Base-by-base conservation (phyloP, 371 early-diverging fungal species). In the Mortierella sp. region DNA sequence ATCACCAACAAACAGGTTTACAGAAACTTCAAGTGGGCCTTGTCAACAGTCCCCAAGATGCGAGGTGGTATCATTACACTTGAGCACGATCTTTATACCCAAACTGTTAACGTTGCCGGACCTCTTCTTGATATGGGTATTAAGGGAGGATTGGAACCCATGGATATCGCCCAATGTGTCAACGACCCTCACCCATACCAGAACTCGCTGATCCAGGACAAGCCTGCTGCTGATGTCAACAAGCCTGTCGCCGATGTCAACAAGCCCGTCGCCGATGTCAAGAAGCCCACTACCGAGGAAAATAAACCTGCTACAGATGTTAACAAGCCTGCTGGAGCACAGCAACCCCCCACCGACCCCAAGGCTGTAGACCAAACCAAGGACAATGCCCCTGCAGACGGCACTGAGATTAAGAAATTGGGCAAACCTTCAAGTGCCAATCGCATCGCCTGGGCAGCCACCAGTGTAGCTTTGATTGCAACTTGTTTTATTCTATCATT, bases 31-130 rank as follows among this genome's bases (percentile, higher is more conserved):
- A 76, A 71, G 34, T 76, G 77, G 77, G 77, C 72, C 23, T 55
- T 76, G 32, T 77, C 77, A 31, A 72, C 68, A 0, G 34, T 72
- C 1, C 72, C 77, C 28, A 68, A 72, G 57, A 47, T 71, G 42
- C 64, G 68, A 62, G 64, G 57, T 10, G 83, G 83, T 45, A 62
- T 72, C 66, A 81, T 84, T 54, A 77, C 84, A 1, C 69, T 84
- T 29, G 79, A 84, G 56, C 82, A 84, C 66, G 84, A 81, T 73
- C 78, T 78, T 8, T 79, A 78, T 43, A 55, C 69, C 26, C 72
- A 73, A 15, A 85, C 86, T 12, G 86, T 88, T 8, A 84, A 92
- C 83, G 82, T 89, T 75, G 84, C 93, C 64, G 66, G 66, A 13
- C 55, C 68, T 6, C 23, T 77, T 5, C 49, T 77, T 40, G 72